Percentiles rank a stretch among this genome's conserved stretches.
Conservation (phyloP, 192 early-diverging fungal genomes). For the Umbelopsis ramanniana region DNA sequence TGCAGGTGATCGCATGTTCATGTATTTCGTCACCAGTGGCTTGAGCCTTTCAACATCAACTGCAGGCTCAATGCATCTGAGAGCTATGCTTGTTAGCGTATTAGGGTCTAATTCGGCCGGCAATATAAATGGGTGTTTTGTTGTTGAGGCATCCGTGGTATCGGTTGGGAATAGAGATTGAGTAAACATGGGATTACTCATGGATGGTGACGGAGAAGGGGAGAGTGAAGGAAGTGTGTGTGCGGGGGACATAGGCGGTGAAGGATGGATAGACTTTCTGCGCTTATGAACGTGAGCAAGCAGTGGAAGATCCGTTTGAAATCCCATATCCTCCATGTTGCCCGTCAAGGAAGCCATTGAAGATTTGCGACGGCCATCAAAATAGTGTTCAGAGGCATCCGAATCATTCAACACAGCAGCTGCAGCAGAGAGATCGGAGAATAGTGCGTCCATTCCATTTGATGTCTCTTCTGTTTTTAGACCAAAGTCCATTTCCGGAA, state of each 20-base stretch:
- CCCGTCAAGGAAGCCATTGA: not conserved
- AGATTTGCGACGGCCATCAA: constrained; percentile 16
- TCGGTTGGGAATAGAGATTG: not conserved
- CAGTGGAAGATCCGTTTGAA: constrained; percentile 5
- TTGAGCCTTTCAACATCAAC: constrained; percentile 21
- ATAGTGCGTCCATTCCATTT: constrained; percentile 1
- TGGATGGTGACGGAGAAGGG: not conserved
- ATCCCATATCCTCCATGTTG: constrained; percentile 14
- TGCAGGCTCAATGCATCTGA: constrained; percentile 7
- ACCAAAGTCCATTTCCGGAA: constrained; percentile 11
- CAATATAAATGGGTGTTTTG: not conserved
- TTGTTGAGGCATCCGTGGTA: not conserved
- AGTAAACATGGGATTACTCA: not conserved
- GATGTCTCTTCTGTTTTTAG: constrained; percentile 8
- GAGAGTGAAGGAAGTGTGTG: not conserved
- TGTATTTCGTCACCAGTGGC: constrained; percentile 5
- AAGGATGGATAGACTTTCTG: constrained; percentile 16
- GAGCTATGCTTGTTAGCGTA: constrained; percentile 11
- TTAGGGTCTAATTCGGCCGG: constrained; percentile 12
- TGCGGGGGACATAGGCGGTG: not conserved
- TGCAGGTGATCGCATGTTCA: constrained; percentile 15
- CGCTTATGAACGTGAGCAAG: constrained; percentile 18
- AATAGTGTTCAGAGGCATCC: not conserved
- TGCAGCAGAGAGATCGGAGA: constrained; percentile 7
- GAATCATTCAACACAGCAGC: not conserved